Base-by-base conservation (phyloP, 2,329 filamentous ascomycete genomes). In the Metarhizium rileyi region DNA sequence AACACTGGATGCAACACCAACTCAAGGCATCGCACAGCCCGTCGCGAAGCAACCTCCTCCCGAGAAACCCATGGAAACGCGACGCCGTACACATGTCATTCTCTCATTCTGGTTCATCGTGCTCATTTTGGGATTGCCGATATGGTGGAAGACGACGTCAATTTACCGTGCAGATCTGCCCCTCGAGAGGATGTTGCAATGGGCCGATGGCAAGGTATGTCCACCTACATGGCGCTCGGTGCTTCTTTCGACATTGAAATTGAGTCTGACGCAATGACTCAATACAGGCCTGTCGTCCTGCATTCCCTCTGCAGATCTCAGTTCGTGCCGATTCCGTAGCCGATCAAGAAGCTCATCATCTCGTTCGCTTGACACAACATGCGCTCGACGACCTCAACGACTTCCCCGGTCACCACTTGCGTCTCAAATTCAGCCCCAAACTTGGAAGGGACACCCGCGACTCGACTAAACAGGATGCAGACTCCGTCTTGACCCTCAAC, bases 81-180 rank as follows among this genome's bases (percentile, higher is more conserved):
- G 78, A 62, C 80, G 84, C 51, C 84, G 93, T 49, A 80, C 81
- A 44, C 74, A 75, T 54, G 85, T 97, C 46, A 83, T 98, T 54
- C 66, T 87, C 53, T 91, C 91, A 8, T 97, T 96, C 67, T 98
- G 93, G 93, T 72, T 82, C 5, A 81, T 97, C 35, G 87, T 95
- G 6, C 64, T 95, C 6, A 77, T 85, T 27, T 70, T 98, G 5
- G 93, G 93, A 3, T 66, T 98, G 56, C 93, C 93, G 50, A 84
- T 95, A 78, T 98, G 93, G 93, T 94, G 89, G 83, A 83, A 83
- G 66, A 97, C 93, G 0, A 98, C 93, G 4, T 86, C 87, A 0
- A 95, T 97, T 49, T 90, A 95, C 66, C 81, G 93, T 49, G 90
- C 91, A 12, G 77, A 83, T 42, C 71, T 98, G 57, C 93, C 93